Percentiles rank a stretch among this genome's conserved stretches.
Conservation (phyloP, 1,284 basidiomycete species). For the Fistulinella cinereoalba region DNA sequence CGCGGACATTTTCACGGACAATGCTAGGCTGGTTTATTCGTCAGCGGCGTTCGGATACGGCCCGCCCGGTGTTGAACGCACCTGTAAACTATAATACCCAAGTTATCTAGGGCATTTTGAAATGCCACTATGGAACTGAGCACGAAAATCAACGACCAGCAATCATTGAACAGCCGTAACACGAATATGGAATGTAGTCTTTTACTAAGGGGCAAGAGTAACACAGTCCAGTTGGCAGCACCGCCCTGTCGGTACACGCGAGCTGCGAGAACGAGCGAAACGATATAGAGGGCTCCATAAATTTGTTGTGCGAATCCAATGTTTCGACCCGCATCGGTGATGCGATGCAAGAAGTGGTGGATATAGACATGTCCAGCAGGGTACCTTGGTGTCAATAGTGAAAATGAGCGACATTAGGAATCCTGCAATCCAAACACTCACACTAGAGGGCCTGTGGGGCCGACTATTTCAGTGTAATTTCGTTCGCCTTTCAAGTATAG, state of each 20-base stretch:
- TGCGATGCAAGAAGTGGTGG: slow-evolving; percentile 67
- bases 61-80: slow-evolving; percentile 37
- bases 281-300: slow-evolving; percentile 72
- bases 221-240: slow-evolving; percentile 76
- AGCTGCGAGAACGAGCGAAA: slow-evolving; percentile 62
- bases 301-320: slow-evolving; percentile 74
- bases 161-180: slow-evolving; percentile 94
- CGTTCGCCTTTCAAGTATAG: slow-evolving; percentile 81
- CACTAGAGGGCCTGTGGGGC: slow-evolving; percentile 94
- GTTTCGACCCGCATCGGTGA: slow-evolving; percentile 64
- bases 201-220: slow-evolving; percentile 85
- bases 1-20: slow-evolving; percentile 96
- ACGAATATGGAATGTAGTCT: slow-evolving; percentile 92
- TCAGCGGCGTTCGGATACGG: slow-evolving; percentile 9
- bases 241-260: slow-evolving; percentile 67
- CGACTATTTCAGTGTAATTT: slow-evolving; percentile 82
- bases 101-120: slow-evolving; percentile 54
- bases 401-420: not conserved
- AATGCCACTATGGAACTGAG: slow-evolving; percentile 63
- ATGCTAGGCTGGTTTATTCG: slow-evolving; percentile 56
- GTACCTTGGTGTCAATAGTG: slow-evolving; percentile 56
- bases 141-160: slow-evolving; percentile 71
- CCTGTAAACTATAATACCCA: slow-evolving; percentile 74
- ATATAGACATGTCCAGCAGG: slow-evolving; percentile 92
- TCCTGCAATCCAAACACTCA: slow-evolving; percentile 51